A percentile compares a stretch with the other conserved stretches of the same genome.
Evolutionary conservation across 495 filamentous ascomycete species (phyloP).

Genomic region (Darksidea phi): DNA sequence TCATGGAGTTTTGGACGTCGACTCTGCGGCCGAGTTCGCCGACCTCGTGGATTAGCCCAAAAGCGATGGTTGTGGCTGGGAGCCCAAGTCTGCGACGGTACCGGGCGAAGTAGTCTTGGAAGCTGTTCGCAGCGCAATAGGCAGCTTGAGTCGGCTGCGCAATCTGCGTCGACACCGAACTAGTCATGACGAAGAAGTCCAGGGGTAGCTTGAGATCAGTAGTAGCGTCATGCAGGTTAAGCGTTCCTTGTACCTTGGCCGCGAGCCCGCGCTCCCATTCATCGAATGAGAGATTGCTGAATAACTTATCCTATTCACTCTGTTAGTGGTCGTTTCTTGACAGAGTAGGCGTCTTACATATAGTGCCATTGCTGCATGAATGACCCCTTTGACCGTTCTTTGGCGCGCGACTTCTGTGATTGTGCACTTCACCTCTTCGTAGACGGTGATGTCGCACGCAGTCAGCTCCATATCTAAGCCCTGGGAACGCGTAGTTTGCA

Average conservation of each 20-base stretch:
- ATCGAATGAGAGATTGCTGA: conserved; percentile 32
- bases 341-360: too few species aligned
- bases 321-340: too few species aligned
- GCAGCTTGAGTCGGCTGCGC: conserved; percentile 21
- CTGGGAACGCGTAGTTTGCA: background rate
- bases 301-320: too few species aligned
- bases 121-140: conserved; percentile 30
- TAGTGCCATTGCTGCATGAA: conserved; percentile 34
- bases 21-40: background rate
- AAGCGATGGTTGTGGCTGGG: conserved; percentile 28
- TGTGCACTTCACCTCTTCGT: conserved; percentile 3
- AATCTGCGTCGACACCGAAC: background rate
- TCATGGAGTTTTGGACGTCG: background rate
- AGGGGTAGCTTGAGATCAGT: conserved; percentile 8
- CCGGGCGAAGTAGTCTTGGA: conserved; percentile 29
- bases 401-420: conserved; percentile 6
- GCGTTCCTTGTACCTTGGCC: conserved; percentile 29
- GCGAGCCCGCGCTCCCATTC: conserved; percentile 9
- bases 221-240: conserved; percentile 32
- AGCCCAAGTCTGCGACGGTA: conserved; percentile 30
- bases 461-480: background rate
- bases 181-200: conserved; percentile 36
- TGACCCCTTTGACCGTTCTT: conserved; percentile 33
- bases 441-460: conserved; percentile 10
- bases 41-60: conserved; percentile 35